Evolutionary conservation across 2,329 filamentous ascomycete genomes (phyloP), one percentile per base, ranked within the genome.

Genomic region (Uncinocarpus reesii): DNA sequence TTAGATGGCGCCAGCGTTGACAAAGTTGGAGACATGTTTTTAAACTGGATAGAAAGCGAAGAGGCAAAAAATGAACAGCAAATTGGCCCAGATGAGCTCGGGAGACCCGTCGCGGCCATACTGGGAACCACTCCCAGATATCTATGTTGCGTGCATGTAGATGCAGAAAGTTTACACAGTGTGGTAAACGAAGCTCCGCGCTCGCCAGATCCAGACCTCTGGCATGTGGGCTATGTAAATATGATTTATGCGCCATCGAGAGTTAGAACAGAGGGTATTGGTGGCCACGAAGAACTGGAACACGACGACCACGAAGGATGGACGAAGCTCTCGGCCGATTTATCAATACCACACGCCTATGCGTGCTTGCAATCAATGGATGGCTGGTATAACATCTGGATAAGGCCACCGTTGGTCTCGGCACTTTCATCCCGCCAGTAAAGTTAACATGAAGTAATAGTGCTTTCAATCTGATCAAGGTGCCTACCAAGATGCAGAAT

Each of bases 141-240:
- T 34, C 11, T 34, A 10, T 48, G 13, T 23, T 48, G 15, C 31
- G 35, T 42, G 13, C 45, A 48, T n/a, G 45, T 41, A 18, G 36
- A 42, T 29, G 36, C 36, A 24, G 26, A 48, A 11, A 26, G 26
- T n/a, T 20, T 48, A 6, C 28, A 48, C 15, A 48, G 45, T 26
- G 45, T 48, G 38, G 29, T 48, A 3, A 35, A 48, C 18, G n/a
- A 37, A 16, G 37, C 46, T 6, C 38, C 23, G n/a, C 37, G 11
- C 15, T 38, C 37, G 4, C 38, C 24, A 10, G 37, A 48, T 4
- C 28, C 32, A 15, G 46, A 42, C 18, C 20, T 28, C 23, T 29
- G 21, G 29, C 29, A 36, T 7, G n/a, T 16, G 20, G 46, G 38
- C n/a, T 37, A 48, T 37, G 46, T 48, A 32, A 48, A 48, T 32